Percentiles rank a stretch among this genome's conserved stretches.
Conservation (phyloP, 2,329 filamentous ascomycete genomes). For the Xylariaceae sp. region DNA sequence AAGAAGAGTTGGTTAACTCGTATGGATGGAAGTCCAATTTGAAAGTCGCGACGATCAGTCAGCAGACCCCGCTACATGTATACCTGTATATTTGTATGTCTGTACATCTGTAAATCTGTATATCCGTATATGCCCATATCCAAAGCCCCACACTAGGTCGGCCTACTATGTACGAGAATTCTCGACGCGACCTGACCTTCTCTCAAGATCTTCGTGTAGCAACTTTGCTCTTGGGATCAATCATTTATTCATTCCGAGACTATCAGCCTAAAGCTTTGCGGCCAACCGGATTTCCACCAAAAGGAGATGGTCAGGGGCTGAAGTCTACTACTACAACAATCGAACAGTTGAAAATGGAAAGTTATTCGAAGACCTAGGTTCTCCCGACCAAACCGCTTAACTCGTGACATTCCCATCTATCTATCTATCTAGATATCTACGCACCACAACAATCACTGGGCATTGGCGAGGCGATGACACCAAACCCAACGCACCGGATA, state of each 20-base stretch:
- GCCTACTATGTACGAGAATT: too few species aligned
- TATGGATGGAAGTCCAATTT: too few species aligned
- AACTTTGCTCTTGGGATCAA: too few species aligned
- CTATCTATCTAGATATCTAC: neutral
- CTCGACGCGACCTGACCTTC: too few species aligned
- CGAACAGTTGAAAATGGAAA: neutral
- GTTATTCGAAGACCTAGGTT: too few species aligned
- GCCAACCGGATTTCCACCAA: neutral
- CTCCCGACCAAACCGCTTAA: too few species aligned
- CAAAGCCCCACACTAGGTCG: too few species aligned
- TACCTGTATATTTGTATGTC: neutral
- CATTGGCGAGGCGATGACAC: neutral
- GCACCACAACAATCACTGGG: neutral
- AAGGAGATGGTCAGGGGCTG: neutral
- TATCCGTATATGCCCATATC: neutral
- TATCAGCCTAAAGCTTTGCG: too few species aligned
- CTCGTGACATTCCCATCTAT: neutral
- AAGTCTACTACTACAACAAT: neutral
- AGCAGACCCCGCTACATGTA: neutral
- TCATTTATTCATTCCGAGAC: too few species aligned
- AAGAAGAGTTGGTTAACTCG: neutral
- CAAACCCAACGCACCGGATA: slow-evolving; percentile 10
- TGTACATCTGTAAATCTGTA: neutral
- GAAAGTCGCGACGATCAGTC: too few species aligned
- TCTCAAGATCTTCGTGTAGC: too few species aligned